Base-by-base conservation (phyloP, 2,329 filamentous ascomycete species). In the Trichoderma sp. region DNA sequence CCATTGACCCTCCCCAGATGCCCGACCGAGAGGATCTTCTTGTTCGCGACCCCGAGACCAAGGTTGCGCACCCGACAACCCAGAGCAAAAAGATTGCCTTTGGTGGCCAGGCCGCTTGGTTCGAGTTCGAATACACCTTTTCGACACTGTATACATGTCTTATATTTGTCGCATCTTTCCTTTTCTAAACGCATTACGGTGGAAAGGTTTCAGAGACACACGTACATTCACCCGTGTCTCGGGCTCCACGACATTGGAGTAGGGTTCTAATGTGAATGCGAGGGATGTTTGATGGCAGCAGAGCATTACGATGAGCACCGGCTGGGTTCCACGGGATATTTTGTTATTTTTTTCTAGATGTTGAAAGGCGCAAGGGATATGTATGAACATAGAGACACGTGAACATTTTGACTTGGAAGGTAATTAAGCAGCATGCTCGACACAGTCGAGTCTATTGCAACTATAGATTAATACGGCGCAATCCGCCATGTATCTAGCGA, bases 1-100 rank as follows among this genome's bases (percentile, higher is more conserved):
- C 90, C 29, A 88, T 92, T 72, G 88, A 88, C 77, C 91, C 91
- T 0, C 91, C 91, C 0, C 83, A 80, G 3, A 87, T 91, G 83
- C 89, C 90, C 0, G 88, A 90, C 38, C 86, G 91, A 18, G 88
- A 91, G 80, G 86, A 90, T 6, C 82, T 92, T 16, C 83, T 92
- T 62, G 83, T 85, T 5, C 85, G 90, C 11, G 90, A 92, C 79
- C 81, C 85, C 38, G 88, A 89, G 82, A 89, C 88, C 6, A 85
- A 86, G 24, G 85, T 90, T n/a, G 88, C 88, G 3, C 85, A 89
- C 77, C 89, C 89, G 5, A 87, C 87, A 0, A 82, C 83, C 5
- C 78, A 83, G 78, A 88, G 86, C 83, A 89, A 89, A 84, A 89
- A 88, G 83, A 88, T 88, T 79, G 87, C 88, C 1, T 89, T 89